Evolutionary conservation across 176 grass and related monocot genomes (phyloP).

Genomic region (Juncus inflexus): DNA sequence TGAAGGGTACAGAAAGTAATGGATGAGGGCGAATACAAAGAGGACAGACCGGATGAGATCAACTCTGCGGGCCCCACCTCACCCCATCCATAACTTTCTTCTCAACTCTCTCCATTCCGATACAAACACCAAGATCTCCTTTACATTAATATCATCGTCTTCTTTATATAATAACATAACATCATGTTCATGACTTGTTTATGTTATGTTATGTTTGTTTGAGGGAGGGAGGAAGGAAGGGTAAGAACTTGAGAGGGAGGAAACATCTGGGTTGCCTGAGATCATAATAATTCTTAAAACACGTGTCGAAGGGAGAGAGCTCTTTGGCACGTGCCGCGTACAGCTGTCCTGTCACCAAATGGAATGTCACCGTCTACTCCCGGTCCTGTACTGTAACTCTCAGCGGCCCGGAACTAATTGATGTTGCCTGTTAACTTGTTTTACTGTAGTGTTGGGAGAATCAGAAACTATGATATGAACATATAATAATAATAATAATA

Average conservation of each 20-base stretch:
- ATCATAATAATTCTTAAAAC: background rate
- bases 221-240: background rate
- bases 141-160: no score
- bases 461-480: background rate
- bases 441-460: background rate
- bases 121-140: background rate
- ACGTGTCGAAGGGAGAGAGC: conserved; percentile 29
- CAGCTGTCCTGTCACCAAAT: conserved; percentile 26
- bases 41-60: conserved; percentile 35
- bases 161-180: no score
- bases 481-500: conserved; percentile 16
- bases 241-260: background rate
- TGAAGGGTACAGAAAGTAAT: no score
- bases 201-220: no score
- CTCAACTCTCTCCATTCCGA: background rate
- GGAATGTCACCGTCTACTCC: no score
- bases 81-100: background rate
- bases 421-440: background rate
- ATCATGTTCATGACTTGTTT: no score
- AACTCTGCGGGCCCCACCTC: conserved; percentile 1
- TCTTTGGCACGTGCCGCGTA: conserved; percentile 24
- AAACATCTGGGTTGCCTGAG: conserved; percentile 18
- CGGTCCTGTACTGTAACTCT: no score
- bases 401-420: background rate
- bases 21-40: background rate